Base-by-base conservation (phyloP, 2,329 filamentous ascomycete genomes). In the Decorospora gaudefroyi region DNA sequence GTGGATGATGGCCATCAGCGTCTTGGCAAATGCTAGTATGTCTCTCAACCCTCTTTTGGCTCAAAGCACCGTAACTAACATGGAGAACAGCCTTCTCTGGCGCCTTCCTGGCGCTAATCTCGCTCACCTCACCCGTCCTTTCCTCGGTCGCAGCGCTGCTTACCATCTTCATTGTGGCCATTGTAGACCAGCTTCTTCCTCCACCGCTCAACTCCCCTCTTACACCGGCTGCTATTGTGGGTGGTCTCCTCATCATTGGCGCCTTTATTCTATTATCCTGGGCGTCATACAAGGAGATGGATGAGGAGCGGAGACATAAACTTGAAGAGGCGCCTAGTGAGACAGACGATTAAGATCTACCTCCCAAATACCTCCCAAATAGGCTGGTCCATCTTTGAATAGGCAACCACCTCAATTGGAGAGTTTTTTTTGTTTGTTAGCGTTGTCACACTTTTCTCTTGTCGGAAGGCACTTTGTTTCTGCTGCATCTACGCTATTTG, bases 91-190 rank as follows among this genome's bases (percentile, higher is more conserved):
- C 83, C 0, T 99, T 99, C 68, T 93, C 90, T 8, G 93, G 93
- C 16, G 89, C 86, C 13, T 97, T 97, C 76, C 79, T 97, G 6
- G 87, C 96, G 22, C 80, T 99, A 39, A 97, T 99, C 64, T 90
- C 86, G 11, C 79, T 99, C 18, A 99, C 93, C 0, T 92, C 87
- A 12, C 93, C 93, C 0, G 93, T 99, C 2, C 78, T 99, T 4
- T 92, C 87, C 45, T 95, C 88, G 12, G 93, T 99, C 8, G 93
- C 93, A 1, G 90, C 92, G 2, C 81, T 99, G 5, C 78, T 99
- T 32, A 99, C 93, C 15, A 99, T 99, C 56, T 97, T 99, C 77
- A 83, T 97, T 49, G 93, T 99, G 5, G 93, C 92, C 1, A 76
- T 97, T 19, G 88, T 88, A 42, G 93, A 99, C 71, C 95, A 93